A percentile compares a stretch with the other conserved stretches of the same genome.
phyloP scores from a whole-genome alignment of 1,139 yeast species.

The Yamadazyma oceani region DNA sequence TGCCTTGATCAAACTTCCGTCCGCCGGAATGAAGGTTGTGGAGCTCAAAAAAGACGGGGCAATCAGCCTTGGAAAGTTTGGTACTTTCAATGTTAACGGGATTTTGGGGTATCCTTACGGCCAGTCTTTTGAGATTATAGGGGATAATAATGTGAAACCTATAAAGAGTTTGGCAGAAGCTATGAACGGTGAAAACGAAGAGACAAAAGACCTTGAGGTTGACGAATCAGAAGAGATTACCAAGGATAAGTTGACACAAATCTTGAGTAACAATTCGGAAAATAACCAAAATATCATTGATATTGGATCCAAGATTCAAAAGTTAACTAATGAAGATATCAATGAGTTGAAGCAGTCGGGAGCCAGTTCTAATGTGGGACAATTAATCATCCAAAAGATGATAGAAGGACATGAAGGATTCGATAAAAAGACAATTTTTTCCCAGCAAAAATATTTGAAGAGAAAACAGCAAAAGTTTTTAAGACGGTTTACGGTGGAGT shows the following conservation, averaged over 20 bases:
- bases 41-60: constrained; percentile 59
- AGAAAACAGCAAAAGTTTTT: constrained; percentile 91
- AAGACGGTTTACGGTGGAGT: constrained; percentile 79
- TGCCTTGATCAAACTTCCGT: constrained; percentile 75
- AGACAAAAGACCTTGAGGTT: constrained; percentile 27
- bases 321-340: constrained; percentile 70
- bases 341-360: constrained; percentile 73
- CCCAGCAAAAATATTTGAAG: constrained; percentile 88
- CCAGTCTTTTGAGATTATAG: constrained; percentile 81
- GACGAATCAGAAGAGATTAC: constrained; percentile 26
- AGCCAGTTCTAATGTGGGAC: constrained; percentile 66
- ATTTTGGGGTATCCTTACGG: constrained; percentile 84
- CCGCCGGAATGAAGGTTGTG: constrained; percentile 72
- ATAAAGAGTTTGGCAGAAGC: constrained; percentile 37
- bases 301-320: constrained; percentile 75
- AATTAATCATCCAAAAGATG: constrained; percentile 76
- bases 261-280: constrained; percentile 48
- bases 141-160: constrained; percentile 53
- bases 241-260: constrained; percentile 39
- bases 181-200: constrained; percentile 20
- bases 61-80: constrained; percentile 86
- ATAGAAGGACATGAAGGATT: constrained; percentile 83
- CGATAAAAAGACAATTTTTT: constrained; percentile 82
- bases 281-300: constrained; percentile 73
- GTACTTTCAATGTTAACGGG: constrained; percentile 72